A percentile compares a stretch with the other conserved stretches of the same genome.
Conservation (phyloP, 495 filamentous ascomycete genomes). For the Penicillium samsonianum region DNA sequence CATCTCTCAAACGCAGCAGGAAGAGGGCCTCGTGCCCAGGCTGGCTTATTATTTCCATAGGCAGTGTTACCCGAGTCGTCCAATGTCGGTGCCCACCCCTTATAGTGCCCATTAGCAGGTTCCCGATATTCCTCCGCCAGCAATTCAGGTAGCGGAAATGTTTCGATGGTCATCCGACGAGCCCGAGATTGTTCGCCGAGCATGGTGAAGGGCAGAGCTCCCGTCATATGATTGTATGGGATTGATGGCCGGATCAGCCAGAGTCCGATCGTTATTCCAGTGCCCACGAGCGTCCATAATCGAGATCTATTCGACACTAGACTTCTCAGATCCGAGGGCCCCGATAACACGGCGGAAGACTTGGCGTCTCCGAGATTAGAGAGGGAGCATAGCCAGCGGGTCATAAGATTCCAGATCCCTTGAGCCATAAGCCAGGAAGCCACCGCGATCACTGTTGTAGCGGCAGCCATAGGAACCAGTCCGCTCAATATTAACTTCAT, state of each 20-base stretch:
- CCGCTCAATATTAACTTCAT: conserved; percentile 28
- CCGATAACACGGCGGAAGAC: not conserved
- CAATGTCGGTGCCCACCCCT: conserved; percentile 23
- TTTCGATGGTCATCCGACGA: conserved; percentile 1
- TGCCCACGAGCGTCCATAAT: conserved; percentile 12
- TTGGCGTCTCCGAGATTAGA: conserved; percentile 6
- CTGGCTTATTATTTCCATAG: conserved; percentile 18
- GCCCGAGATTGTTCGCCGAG: conserved; percentile 27
- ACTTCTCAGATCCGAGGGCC: conserved; percentile 3
- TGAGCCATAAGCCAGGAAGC: conserved; percentile 17
- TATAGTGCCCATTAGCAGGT: conserved; percentile 21
- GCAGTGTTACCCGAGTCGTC: conserved; percentile 13
- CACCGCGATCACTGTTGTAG: conserved; percentile 10
- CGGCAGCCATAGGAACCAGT: conserved; percentile 17
- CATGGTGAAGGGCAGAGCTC: conserved; percentile 33
- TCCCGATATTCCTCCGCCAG: conserved; percentile 22
- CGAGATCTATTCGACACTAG: conserved; percentile 5
- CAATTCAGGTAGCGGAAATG: conserved; percentile 24
- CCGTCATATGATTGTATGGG: conserved; percentile 38
- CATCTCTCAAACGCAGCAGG: conserved; percentile 27
- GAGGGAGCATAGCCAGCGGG: conserved; percentile 18
- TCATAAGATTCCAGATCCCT: conserved; percentile 19
- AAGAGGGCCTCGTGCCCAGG: conserved; percentile 22
- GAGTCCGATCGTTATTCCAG: conserved; percentile 7
- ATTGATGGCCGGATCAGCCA: conserved; percentile 28